A percentile compares a stretch with the other conserved stretches of the same genome.
Conservation (phyloP, 192 early-diverging fungal species). For the Geranomyces michiganensis region DNA sequence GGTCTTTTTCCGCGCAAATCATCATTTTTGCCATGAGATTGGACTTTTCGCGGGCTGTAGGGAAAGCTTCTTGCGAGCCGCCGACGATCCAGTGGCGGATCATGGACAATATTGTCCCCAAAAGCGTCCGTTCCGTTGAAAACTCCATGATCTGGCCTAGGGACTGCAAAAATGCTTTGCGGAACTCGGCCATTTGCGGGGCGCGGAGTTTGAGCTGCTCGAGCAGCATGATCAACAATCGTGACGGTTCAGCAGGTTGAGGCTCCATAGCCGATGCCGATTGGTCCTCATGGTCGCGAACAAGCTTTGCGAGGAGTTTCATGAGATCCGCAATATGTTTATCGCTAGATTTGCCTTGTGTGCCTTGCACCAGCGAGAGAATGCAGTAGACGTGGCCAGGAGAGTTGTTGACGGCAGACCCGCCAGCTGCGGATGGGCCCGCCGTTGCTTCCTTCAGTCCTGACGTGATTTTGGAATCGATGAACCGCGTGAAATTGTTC, state of each 20-base stretch:
- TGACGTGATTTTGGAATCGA: conserved; percentile 39
- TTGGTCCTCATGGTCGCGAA: conserved; percentile 71
- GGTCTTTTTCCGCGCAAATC: conserved; percentile 71
- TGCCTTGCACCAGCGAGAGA: conserved; percentile 21
- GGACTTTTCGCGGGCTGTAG: conserved; percentile 96
- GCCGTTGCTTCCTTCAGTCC: conserved; percentile 34
- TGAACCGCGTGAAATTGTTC: conserved; percentile 36
- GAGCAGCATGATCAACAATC: conserved; percentile 58
- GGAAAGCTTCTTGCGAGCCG: conserved; percentile 77
- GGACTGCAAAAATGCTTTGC: conserved; percentile 79
- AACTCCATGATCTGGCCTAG: conserved; percentile 85
- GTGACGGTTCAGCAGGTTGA: conserved; percentile 40
- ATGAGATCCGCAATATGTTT: conserved; percentile 73
- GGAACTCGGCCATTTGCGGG: conserved; percentile 72
- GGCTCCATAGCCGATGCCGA: conserved; percentile 30
- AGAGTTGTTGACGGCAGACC: conserved; percentile 15
- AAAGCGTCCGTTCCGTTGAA: conserved; percentile 72
- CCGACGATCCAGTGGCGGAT: conserved; percentile 85
- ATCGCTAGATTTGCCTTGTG: conserved; percentile 26
- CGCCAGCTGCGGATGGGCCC: conserved; percentile 11
- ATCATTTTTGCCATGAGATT: conserved; percentile 92
- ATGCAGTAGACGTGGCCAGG: conserved; percentile 31
- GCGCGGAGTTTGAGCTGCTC: conserved; percentile 41
- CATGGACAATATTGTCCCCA: conserved; percentile 78
- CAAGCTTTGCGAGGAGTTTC: conserved; percentile 81